phyloP scores from a whole-genome alignment of 2,329 filamentous ascomycete genomes.

The Polychaeton citri region DNA sequence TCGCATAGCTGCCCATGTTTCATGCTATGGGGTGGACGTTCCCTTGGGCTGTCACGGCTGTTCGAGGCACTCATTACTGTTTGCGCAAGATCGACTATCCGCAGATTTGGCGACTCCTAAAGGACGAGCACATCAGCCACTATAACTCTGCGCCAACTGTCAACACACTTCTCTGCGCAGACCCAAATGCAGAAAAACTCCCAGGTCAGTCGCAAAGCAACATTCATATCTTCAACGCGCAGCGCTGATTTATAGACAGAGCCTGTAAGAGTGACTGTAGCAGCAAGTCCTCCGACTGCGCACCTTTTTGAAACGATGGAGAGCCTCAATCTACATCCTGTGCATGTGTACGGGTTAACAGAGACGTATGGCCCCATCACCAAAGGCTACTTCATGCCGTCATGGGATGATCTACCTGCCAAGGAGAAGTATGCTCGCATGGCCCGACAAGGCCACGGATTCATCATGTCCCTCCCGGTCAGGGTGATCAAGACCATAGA shows the following conservation, averaged over 20 bases:
- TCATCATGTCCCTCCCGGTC: conserved; percentile 66
- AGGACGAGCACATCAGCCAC: conserved; percentile 78
- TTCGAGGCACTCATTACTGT: conserved; percentile 88
- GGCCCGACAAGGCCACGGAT: conserved; percentile 89
- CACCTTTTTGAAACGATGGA: conserved; percentile 93
- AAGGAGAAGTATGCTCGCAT: conserved; percentile 77
- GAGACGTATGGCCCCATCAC: conserved; percentile 95
- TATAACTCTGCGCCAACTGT: conserved; percentile 95
- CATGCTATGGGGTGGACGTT: conserved; percentile 43
- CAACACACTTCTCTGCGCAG: conserved; percentile 79
- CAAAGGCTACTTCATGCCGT: conserved; percentile 76
- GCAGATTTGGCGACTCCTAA: conserved; percentile 79
- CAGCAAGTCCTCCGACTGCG: conserved; percentile 77
- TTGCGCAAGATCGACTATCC: conserved; percentile 91
- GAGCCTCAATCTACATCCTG: conserved; percentile 68
- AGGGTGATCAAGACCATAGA: conserved; percentile 72
- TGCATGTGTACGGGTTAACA: conserved; percentile 80
- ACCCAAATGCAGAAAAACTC: conserved; percentile 59
- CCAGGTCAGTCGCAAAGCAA: conserved; percentile 24
- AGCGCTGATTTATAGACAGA: too few relatives aligned
- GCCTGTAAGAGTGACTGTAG: conserved; percentile 77
- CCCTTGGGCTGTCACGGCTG: conserved; percentile 65
- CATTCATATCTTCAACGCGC: too few relatives aligned
- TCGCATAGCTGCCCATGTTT: conserved; percentile 67
- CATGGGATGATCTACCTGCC: conserved; percentile 61